Percentiles rank a stretch among this genome's conserved stretches.
These are phyloP conservation scores for Suillus decipiens DNA, from an alignment of 768 basidiomycete genomes.

Conservation along the genomic window DNA sequence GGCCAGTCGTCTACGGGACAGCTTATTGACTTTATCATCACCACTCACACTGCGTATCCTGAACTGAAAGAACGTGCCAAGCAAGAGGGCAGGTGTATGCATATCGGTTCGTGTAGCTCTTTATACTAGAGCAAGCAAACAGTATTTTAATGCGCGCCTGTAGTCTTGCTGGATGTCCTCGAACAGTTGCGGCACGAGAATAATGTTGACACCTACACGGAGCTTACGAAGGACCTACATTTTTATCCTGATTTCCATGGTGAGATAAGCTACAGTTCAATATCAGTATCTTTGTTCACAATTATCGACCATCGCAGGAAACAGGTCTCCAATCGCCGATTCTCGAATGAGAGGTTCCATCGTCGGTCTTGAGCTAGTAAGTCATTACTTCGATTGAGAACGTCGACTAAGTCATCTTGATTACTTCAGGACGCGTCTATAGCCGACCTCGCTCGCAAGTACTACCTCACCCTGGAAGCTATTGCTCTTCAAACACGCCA, in stretches of 20 bases:
- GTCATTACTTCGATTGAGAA: conserved; percentile 16
- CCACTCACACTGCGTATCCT: conserved; percentile 84
- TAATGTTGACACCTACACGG: conserved; percentile 64
- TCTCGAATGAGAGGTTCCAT: conserved; percentile 94
- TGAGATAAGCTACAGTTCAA: conserved; percentile 26
- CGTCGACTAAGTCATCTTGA: neutral
- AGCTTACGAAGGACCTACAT: conserved; percentile 88
- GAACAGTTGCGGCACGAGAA: conserved; percentile 62
- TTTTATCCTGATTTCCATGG: conserved; percentile 97
- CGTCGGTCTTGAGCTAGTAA: conserved; percentile 77
- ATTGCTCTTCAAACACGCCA: conserved; percentile 94
- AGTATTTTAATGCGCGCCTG: neutral
- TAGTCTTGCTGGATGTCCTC: conserved; percentile 75
- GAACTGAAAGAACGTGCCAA: conserved; percentile 67
- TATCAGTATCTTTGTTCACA: conserved; percentile 4
- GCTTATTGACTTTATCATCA: conserved; percentile 94
- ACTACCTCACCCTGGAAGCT: conserved; percentile 88
- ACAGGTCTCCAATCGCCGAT: conserved; percentile 95
- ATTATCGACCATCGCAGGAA: conserved; percentile 53
- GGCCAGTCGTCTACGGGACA: conserved; percentile 96
- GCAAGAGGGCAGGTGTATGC: conserved; percentile 57
- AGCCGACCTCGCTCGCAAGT: conserved; percentile 84
- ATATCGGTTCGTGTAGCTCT: conserved; percentile 43
- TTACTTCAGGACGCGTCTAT: conserved; percentile 61
- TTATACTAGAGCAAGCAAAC: neutral